Evolutionary conservation across 1,284 basidiomycete genomes (phyloP).

Genomic region (Marasmius fiardii): DNA sequence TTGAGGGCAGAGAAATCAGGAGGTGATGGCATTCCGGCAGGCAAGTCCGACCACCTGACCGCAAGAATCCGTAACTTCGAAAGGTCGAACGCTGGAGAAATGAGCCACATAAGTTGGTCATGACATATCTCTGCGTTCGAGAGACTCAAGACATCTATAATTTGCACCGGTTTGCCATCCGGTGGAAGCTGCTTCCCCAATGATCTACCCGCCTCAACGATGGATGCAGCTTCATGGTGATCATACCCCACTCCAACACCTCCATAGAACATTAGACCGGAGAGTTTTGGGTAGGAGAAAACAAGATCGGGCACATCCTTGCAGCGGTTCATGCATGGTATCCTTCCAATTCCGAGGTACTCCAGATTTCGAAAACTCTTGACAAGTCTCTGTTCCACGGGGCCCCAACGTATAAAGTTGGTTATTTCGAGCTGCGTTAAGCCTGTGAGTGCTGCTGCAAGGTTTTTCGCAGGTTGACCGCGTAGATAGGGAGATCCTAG

Average conservation of each 20-base stretch:
- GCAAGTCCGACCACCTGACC: background rate
- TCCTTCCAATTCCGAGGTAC: background rate
- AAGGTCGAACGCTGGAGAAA: background rate
- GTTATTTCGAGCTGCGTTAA: background rate
- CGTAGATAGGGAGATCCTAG: background rate
- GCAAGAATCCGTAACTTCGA: background rate
- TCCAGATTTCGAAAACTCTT: background rate
- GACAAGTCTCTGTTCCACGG: background rate
- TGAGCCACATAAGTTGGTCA: background rate
- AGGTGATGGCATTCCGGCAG: no score
- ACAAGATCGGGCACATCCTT: background rate
- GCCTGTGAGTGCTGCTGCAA: background rate
- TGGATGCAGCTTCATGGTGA: no score
- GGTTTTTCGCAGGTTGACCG: background rate
- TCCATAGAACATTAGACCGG: background rate
- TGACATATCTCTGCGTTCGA: background rate
- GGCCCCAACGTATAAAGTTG: background rate
- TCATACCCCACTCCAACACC: background rate
- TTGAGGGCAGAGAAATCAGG: no score
- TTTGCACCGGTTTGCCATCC: background rate
- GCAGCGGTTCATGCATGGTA: background rate
- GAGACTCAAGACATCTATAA: background rate
- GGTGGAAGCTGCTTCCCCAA: background rate
- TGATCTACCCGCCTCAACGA: no score
- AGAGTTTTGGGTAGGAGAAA: background rate